A percentile compares a stretch with the other conserved stretches of the same genome.
Evolutionary conservation across 108 stramenopile species (phyloP).

Genomic region (Aurantiochytrium sp.): DNA sequence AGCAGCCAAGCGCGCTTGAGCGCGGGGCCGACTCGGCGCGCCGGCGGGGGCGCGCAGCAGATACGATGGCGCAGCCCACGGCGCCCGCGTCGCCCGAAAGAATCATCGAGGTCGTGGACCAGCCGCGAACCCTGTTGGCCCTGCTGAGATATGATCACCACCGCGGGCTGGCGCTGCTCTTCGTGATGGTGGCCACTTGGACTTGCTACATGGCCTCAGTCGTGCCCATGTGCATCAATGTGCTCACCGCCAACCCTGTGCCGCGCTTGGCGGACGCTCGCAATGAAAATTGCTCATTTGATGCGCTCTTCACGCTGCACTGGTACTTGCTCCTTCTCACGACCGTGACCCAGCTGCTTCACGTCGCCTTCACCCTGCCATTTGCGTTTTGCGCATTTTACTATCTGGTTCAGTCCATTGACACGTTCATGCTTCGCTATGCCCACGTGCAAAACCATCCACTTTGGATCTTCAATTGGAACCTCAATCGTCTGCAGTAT

Average conservation of each 20-base stretch:
- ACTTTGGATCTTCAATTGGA: neutral
- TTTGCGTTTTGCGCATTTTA: neutral
- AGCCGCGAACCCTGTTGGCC: neutral
- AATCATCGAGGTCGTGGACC: no score
- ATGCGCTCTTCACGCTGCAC: neutral
- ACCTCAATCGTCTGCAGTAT: neutral
- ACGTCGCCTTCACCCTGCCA: neutral
- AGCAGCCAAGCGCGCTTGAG: no score
- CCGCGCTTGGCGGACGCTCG: neutral
- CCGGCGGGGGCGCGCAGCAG: no score
- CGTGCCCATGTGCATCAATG: neutral
- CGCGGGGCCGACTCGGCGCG: no score
- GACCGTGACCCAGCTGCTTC: neutral
- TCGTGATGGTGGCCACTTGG: neutral
- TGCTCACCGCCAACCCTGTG: neutral
- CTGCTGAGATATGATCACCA: neutral
- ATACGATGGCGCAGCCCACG: no score
- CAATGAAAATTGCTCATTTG: neutral
- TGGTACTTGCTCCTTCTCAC: neutral
- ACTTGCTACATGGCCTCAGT: neutral
- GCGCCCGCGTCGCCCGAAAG: no score
- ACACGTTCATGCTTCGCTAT: neutral
- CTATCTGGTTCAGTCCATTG: neutral
- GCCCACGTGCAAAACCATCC: neutral
- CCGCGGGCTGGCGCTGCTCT: neutral